Evolutionary conservation across 2,329 filamentous ascomycete species (phyloP).

Genomic region (Scortechinia acanthostroma): DNA sequence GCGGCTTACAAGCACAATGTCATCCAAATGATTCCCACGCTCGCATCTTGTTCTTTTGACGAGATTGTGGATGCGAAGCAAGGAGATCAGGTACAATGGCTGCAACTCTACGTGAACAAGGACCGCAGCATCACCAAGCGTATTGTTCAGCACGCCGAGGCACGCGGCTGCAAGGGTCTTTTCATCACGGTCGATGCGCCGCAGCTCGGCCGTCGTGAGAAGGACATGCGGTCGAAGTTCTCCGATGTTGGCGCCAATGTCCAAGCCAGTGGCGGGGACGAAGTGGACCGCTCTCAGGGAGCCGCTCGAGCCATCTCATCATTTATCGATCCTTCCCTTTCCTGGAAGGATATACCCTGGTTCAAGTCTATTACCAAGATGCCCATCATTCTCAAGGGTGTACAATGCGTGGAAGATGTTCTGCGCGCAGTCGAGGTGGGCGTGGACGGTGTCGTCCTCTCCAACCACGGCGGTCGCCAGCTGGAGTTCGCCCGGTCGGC

Average conservation of each 20-base stretch:
- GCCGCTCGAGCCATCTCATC: constrained; percentile 89
- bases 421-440: constrained; percentile 76
- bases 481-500: constrained; percentile 85
- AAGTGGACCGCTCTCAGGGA: constrained; percentile 81
- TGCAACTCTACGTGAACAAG: constrained; percentile 96
- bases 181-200: constrained; percentile 99
- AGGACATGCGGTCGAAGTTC: constrained; percentile 95
- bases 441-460: constrained; percentile 83
- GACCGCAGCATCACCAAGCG: constrained; percentile 82
- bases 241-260: constrained; percentile 76
- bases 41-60: constrained; percentile 94
- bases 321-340: constrained; percentile 91
- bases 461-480: constrained; percentile 91
- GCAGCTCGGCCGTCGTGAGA: constrained; percentile 87
- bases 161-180: constrained; percentile 83
- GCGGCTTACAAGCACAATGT: constrained; percentile 81
- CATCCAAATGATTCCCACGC: constrained; percentile 95
- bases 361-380: constrained; percentile 84
- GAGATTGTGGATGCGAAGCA: constrained; percentile 83
- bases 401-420: constrained; percentile 93
- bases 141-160: constrained; percentile 87
- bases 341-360: constrained; percentile 92
- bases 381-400: constrained; percentile 93
- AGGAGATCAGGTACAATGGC: constrained; percentile 83
- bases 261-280: constrained; percentile 58